Evolutionary conservation across 257 asterid species (phyloP), one percentile per base, ranked within the genome.

Genomic region (Osmanthus fragrans): DNA sequence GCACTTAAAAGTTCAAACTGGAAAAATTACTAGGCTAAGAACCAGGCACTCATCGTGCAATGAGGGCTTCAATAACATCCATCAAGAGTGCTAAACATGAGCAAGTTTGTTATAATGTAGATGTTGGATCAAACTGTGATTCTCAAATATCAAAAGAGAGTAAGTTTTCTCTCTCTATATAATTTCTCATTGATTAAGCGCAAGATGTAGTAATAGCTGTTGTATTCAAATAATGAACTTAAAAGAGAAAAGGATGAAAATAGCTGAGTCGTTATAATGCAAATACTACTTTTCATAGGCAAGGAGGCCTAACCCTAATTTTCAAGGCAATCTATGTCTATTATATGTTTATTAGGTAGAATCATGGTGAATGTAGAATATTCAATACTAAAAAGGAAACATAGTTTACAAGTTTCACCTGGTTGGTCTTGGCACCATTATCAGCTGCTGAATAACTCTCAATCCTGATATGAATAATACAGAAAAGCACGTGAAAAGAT

Each of bases 381-480:
- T 39, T 49, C 21, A 11, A 74, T 32, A 56, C 16, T 32, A 69
- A 70, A 72, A 66, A 80, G 63, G 56, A 34, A 74, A 69, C 23
- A 32, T 65, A 47, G 40, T 73, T 63, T 56, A 70, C 34, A 68
- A 77, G 76, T 49, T 81, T 86, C 82, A 86, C 92, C 92, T 88
- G 92, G 68, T 73, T 77, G 76, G 80, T 73, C 75, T 84, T 86
- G 76, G 82, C 89, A 40, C 82, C 89, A 25, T 45, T 60, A 30
- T 69, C 88, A 36, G 84, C 84, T 76, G 79, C 74, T 36, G 77
- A 75, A 60, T 47, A 36, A 64, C 70, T 37, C 1, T 74, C 71
- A 68, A 73, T 68, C 89, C 88, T 86, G 87, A 49, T 27, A 81
- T 40, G 49, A 56, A 65, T 80, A 58, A 78, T 18, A 51, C 72